Conservation (phyloP, 2,329 filamentous ascomycete genomes). For the Beauveria pseudobassiana region DNA sequence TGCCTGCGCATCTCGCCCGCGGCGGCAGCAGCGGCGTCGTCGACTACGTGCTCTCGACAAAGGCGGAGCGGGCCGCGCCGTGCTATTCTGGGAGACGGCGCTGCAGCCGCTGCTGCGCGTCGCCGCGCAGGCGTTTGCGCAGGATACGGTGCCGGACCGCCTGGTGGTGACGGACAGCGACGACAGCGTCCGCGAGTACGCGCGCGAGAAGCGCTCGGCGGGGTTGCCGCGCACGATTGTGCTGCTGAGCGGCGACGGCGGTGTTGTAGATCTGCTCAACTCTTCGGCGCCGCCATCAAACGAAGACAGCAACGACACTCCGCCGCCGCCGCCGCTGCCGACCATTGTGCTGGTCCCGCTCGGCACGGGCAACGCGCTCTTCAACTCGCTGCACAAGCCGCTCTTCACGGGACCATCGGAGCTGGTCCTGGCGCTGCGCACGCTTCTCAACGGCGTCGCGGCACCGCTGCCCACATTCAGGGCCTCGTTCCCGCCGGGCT, state of each 20-base stretch:
- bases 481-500: conserved; percentile 52
- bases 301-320: not conserved
- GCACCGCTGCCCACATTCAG: conserved; percentile 54
- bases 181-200: conserved; percentile 58
- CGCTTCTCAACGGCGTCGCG: conserved; percentile 51
- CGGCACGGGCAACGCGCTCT: conserved; percentile 59
- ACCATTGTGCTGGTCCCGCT: conserved; percentile 50
- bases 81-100: conserved; percentile 45
- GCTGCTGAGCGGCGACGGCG: conserved; percentile 82
- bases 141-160: not conserved
- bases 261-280: conserved; percentile 76
- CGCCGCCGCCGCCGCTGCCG: conserved; percentile 22
- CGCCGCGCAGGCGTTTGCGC: conserved; percentile 24
- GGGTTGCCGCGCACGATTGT: conserved; percentile 49
- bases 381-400: conserved; percentile 54
- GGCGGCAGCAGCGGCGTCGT: conserved; percentile 20
- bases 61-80: conserved; percentile 53
- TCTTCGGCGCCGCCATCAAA: conserved; percentile 26
- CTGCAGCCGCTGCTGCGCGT: conserved; percentile 47
- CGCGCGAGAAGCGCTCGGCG: conserved; percentile 27
- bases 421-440: conserved; percentile 44
- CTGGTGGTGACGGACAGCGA: conserved; percentile 54
- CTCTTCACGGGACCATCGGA: conserved; percentile 38
- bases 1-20: conserved; percentile 32
- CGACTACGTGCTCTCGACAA: conserved; percentile 61